Percentiles rank a stretch among this genome's conserved stretches.
Evolutionary conservation across 2,329 filamentous ascomycete genomes (phyloP).

Genomic region (Penicillium sp.): DNA sequence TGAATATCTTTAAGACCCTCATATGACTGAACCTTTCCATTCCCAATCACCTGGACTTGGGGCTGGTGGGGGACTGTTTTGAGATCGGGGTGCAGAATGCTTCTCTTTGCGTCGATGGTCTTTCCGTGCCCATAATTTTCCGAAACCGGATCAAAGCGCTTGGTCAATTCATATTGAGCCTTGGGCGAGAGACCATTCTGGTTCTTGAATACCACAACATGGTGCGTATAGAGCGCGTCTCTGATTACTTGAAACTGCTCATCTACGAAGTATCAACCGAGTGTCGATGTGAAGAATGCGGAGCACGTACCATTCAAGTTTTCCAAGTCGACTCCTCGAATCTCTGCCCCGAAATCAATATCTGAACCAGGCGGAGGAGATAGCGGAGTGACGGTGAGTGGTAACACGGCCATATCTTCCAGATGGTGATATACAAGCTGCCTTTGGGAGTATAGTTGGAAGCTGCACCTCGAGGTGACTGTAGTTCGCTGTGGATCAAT

Average conservation of each 20-base stretch:
- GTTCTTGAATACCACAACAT: constrained; percentile 71
- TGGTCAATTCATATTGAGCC: constrained; percentile 74
- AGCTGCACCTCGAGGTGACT: no score
- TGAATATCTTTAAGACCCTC: constrained; percentile 70
- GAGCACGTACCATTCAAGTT: constrained; percentile 59
- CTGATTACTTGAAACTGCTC: constrained; percentile 66
- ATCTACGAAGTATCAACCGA: constrained; percentile 47
- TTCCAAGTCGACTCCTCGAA: constrained; percentile 62
- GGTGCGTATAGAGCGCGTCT: constrained; percentile 66
- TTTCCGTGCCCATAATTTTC: constrained; percentile 74
- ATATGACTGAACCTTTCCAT: constrained; percentile 69
- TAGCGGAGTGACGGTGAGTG: constrained; percentile 26
- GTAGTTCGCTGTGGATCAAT: not conserved
- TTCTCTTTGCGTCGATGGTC: constrained; percentile 66
- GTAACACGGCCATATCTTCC: constrained; percentile 12
- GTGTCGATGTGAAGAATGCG: not conserved
- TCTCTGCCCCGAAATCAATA: constrained; percentile 63
- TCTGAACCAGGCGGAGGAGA: constrained; percentile 31
- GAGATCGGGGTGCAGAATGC: constrained; percentile 74
- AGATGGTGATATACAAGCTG: not conserved
- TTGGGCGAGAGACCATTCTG: constrained; percentile 66
- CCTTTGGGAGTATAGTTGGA: not conserved
- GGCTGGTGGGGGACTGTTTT: constrained; percentile 80
- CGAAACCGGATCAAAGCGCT: constrained; percentile 68
- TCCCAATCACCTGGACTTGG: constrained; percentile 78